phyloP scores from a whole-genome alignment of 2,329 filamentous ascomycete genomes.

The Dactylellina cionopaga region DNA sequence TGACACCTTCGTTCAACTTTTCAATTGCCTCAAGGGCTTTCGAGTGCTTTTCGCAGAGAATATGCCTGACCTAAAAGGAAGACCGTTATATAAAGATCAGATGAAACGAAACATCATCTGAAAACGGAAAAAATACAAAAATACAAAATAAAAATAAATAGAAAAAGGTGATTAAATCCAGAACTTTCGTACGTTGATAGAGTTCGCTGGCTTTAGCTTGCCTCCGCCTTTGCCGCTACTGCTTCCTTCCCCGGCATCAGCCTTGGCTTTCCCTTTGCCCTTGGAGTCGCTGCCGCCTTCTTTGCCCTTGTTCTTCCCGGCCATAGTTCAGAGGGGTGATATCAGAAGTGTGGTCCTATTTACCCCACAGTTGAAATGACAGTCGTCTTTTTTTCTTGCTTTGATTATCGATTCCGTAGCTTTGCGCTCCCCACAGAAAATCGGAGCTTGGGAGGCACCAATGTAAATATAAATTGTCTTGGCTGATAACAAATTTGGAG shows the following conservation, averaged over 20 bases:
- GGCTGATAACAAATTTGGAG: not conserved
- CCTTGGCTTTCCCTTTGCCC: constrained; percentile 49
- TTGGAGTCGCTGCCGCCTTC: constrained; percentile 46
- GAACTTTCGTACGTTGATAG: constrained; percentile 53
- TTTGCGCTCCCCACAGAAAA: constrained; percentile 1
- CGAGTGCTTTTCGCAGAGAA: constrained; percentile 57
- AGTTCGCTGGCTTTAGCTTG: constrained; percentile 56
- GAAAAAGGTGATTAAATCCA: not conserved
- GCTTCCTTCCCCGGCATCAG: constrained; percentile 52
- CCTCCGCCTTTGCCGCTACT: constrained; percentile 45
- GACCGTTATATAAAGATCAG: not conserved
- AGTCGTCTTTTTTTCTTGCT: not conserved
- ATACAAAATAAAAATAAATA: too few relatives aligned
- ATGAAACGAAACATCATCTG: not conserved
- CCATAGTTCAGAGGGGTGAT: constrained; percentile 32
- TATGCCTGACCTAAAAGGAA: constrained; percentile 54
- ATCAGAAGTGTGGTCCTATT: not conserved
- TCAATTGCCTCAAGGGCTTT: constrained; percentile 55
- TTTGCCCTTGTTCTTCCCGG: constrained; percentile 48
- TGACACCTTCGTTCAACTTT: constrained; percentile 55
- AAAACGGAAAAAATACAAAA: not conserved
- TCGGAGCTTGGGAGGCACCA: not conserved
- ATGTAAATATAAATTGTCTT: constrained; percentile 12
- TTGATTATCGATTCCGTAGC: not conserved
- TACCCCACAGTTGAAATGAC: too few relatives aligned